Base-by-base conservation (phyloP, 23 red algal species). In the Gracilaria caudata region DNA sequence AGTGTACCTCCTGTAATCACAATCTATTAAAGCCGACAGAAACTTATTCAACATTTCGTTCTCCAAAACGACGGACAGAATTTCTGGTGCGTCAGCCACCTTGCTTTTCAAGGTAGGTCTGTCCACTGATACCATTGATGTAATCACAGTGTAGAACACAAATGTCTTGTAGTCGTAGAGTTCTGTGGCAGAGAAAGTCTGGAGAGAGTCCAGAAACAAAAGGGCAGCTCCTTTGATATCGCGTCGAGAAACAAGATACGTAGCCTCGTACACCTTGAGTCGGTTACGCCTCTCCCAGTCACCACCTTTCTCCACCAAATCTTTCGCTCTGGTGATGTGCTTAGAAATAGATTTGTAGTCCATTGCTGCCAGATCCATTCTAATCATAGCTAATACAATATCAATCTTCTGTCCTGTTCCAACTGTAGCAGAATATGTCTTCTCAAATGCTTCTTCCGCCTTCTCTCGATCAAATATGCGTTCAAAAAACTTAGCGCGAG, bases 251-350 rank as follows among this genome's bases (percentile, higher is more conserved):
- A 90, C 87, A 46, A 87, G 44, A 92, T 90, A 94, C 34, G 86
- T 90, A 30, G 93, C 97, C 30, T 95, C 93, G 51, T 99, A 99
- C 59, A 99, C 97, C 33, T 93, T 92, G 49, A 99, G 90, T n/a
- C 97, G 88, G 76, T 99, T 99, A 28, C 94, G 91, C 39, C 97
- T 86, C 74, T 99, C 97, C 97, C 97, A 99, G 61, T 99, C 97
- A 51, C 97, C 93, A 41, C 97, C 97, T 9, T 88, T 87, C 30
- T 95, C 93, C 0, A 99, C 83, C 29, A 95, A 71, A 1, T 91
- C 93, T 55, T 91, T 91, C 54, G 97, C 97, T 51, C 66, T 36
- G 29, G 79, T 60, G 53, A 99, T 86, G 20, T 93, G 38, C 24
- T 81, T 84, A 13, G 83, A 34, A 23, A 94, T 47, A 38, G 80